Evolutionary conservation across 192 early-diverging fungal genomes (phyloP), one percentile per base, ranked within the genome.

Genomic region (Coemansia sp.): DNA sequence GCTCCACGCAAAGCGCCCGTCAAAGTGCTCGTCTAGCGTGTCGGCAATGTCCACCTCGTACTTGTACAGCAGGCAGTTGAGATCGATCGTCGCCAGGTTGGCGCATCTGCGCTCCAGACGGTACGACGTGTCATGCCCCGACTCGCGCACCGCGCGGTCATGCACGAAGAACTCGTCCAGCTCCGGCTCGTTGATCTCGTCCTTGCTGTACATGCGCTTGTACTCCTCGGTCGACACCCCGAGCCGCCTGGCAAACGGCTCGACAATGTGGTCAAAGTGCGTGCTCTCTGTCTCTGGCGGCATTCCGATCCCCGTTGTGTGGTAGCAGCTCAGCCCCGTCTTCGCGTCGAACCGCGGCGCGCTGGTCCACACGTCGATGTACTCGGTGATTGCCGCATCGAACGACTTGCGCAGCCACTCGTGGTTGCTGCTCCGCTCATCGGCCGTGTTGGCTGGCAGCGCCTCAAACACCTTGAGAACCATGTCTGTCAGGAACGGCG

Each of bases 401-500:
- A 94, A 70, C 8, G 83, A 75, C 11, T 73, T 67, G 33, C 86
- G 79, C 19, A 95, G 81, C 96, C 95, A 97, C 13, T 69, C 76
- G 66, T 86, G 85, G 71, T 88, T 89, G 59, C 80, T 73, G 17
- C 62, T 52, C 7, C 46, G 40, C 14, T 74, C 52, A 36, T 81
- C 70, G 15, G 73, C 57, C 9, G 53, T 62, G 65, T 74, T 76
- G 3, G 73, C 62, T 3, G 83, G 70, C 55, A 95, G 82, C 7
- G 77, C 74, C 65, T 86, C 83, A 56, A 84, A 90, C n/a, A 94
- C 90, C 64, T 90, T 86, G 59, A 92, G 83, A 5, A 89, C 84
- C 97, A 99, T 98, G 73, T 98, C 96, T 0, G 95, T 97, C 48
- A 99, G 77, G 77, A 99, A 97, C 8, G 97, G 97, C 15, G 97